Percentiles rank a stretch among this genome's conserved stretches.
Evolutionary conservation across 306 rosid species (phyloP).

Genomic region (Pyrus bretschneideri): DNA sequence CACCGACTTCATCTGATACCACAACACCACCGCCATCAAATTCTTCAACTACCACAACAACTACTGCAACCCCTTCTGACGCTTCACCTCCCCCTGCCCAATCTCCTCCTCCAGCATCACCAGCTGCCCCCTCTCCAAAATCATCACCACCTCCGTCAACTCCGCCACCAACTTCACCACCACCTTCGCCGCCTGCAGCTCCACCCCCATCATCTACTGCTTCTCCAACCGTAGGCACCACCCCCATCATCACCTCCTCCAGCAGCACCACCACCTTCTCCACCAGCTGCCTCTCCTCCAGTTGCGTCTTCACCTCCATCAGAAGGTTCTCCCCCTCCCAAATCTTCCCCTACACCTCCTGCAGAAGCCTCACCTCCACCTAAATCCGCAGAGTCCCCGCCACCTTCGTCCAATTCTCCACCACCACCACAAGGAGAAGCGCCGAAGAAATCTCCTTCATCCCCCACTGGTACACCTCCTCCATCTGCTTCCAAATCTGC

Average conservation of each 20-base stretch:
- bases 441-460: conserved; percentile 43
- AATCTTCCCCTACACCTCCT: conserved; percentile 39
- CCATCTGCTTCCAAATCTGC: conserved; percentile 42
- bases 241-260: conserved; percentile 32
- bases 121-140: conserved; percentile 17
- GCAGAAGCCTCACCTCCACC: conserved; percentile 42
- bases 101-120: conserved; percentile 8
- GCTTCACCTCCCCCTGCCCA: conserved; percentile 39
- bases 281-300: conserved; percentile 28
- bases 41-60: conserved; percentile 22
- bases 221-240: conserved; percentile 23
- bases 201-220: background rate
- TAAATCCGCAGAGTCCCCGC: conserved; percentile 30
- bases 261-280: conserved; percentile 25
- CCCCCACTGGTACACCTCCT: conserved; percentile 41
- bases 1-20: conserved; percentile 43
- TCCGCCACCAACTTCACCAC: conserved; percentile 34
- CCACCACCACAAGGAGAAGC: conserved; percentile 40
- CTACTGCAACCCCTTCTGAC: conserved; percentile 17
- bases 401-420: conserved; percentile 45
- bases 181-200: conserved; percentile 27
- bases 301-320: conserved; percentile 28
- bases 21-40: conserved; percentile 30
- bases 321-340: conserved; percentile 45
- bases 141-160: conserved; percentile 34